Conservation (phyloP, 2,329 filamentous ascomycete species). For the Seiridium cupressi region DNA sequence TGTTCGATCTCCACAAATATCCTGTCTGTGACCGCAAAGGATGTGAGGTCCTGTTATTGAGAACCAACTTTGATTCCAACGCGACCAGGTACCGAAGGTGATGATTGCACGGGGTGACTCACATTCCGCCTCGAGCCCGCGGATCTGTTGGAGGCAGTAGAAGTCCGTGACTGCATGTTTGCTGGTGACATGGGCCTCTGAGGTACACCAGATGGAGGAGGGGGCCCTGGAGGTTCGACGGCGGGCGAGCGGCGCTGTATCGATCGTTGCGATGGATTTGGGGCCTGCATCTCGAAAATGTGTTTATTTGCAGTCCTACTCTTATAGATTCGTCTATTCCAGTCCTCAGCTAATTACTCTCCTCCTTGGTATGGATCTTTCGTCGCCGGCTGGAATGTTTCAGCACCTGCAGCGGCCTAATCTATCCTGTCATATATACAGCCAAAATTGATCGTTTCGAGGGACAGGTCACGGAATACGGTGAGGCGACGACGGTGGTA, state of each 20-base stretch:
- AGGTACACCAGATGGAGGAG: constrained; percentile 49
- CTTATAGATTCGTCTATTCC: not conserved
- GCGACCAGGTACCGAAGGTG: too few relatives aligned
- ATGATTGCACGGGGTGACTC: constrained; percentile 34
- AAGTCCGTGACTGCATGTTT: constrained; percentile 59
- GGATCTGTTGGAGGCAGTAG: constrained; percentile 65
- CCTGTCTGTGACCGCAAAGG: constrained; percentile 8
- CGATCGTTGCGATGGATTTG: constrained; percentile 49
- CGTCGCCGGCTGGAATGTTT: not conserved
- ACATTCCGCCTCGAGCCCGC: constrained; percentile 57
- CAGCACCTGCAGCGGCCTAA: not conserved
- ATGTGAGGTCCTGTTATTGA: constrained; percentile 5
- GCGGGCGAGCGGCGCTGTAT: constrained; percentile 64
- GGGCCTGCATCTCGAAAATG: constrained; percentile 46
- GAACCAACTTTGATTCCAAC: not conserved
- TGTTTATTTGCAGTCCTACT: not conserved
- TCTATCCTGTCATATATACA: constrained; percentile 1
- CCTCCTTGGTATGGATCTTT: not conserved
- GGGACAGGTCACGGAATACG: not conserved
- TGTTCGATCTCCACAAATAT: constrained; percentile 1
- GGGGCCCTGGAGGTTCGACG: constrained; percentile 52
- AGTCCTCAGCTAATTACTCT: too few relatives aligned
- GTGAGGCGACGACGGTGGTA: not conserved
- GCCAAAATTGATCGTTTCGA: not conserved
- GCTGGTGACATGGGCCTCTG: constrained; percentile 60